Evolutionary conservation across 2,329 filamentous ascomycete species (phyloP).

Genomic region (Penicillium sp.): DNA sequence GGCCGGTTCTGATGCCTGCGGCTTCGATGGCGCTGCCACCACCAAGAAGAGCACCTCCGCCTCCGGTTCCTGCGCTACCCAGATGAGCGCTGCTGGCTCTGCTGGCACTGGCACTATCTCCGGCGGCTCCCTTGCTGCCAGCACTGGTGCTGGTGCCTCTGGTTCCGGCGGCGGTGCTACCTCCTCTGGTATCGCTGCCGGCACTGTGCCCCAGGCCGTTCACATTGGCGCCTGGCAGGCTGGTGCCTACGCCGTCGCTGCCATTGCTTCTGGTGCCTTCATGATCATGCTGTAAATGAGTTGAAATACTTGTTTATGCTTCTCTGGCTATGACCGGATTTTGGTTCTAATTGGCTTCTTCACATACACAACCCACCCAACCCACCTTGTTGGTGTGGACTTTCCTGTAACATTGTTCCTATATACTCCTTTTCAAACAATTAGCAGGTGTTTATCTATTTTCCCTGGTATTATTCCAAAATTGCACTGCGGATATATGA

Average conservation of each 20-base stretch:
- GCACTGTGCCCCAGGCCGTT: constrained; percentile 35
- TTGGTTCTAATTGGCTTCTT: not conserved
- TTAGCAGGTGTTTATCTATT: constrained; percentile 12
- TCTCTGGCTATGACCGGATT: constrained; percentile 1
- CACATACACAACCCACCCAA: not conserved
- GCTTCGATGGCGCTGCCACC: constrained; percentile 46
- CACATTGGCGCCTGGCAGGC: constrained; percentile 43
- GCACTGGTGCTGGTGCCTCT: constrained; percentile 19
- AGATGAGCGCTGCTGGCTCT: constrained; percentile 31
- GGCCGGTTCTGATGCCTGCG: constrained; percentile 41
- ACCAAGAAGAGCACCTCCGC: constrained; percentile 32
- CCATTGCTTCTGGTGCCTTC: constrained; percentile 45
- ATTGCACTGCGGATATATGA: not conserved
- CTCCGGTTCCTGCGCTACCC: constrained; percentile 19
- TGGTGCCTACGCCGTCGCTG: constrained; percentile 46
- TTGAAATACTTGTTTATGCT: constrained; percentile 1
- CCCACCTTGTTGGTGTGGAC: constrained; percentile 1
- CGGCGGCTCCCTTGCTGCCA: constrained; percentile 33
- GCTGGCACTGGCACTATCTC: constrained; percentile 43
- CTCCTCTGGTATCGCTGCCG: constrained; percentile 36
- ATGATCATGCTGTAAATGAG: constrained; percentile 49
- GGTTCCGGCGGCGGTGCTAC: constrained; percentile 18
- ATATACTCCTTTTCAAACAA: constrained; percentile 13
- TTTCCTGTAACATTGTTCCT: constrained; percentile 15
- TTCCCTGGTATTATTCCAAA: constrained; percentile 2